These are phyloP conservation scores for Boletus rufocinnamomeus DNA, from an alignment of 768 basidiomycete genomes.

Conservation along the genomic window DNA sequence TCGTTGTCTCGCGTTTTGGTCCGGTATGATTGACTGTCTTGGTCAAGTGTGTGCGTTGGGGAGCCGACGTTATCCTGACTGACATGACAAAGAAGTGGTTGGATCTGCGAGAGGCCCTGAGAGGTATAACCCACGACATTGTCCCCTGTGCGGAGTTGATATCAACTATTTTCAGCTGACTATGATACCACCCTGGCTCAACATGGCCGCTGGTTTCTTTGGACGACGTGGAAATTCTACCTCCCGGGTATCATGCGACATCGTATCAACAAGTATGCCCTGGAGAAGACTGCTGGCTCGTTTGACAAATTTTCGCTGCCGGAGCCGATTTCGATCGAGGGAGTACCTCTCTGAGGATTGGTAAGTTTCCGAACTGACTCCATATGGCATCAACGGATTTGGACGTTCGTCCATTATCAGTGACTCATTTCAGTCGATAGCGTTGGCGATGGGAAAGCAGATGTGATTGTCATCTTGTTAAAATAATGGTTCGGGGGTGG, in stretches of 20 bases:
- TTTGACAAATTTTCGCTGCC: conserved; percentile 42
- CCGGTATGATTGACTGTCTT: conserved; percentile 2
- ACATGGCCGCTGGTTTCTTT: conserved; percentile 70
- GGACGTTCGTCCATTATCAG: conserved; percentile 2
- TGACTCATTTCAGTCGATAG: not conserved
- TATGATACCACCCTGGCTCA: conserved; percentile 64
- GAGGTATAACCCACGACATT: conserved; percentile 41
- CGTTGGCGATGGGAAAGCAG: conserved; percentile 1
- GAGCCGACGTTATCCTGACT: conserved; percentile 74
- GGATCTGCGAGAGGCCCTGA: conserved; percentile 57
- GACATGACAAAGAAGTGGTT: conserved; percentile 73
- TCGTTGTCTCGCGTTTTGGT: not conserved
- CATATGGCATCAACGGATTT: not conserved
- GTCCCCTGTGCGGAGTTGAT: not conserved
- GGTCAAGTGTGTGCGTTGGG: conserved; percentile 74
- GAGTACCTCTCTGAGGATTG: conserved; percentile 16
- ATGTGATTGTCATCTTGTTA: not conserved
- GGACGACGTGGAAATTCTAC: conserved; percentile 68
- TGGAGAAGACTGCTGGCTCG: conserved; percentile 58
- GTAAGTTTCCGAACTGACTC: not conserved
- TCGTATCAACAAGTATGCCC: conserved; percentile 30
- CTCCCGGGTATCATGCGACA: conserved; percentile 45
- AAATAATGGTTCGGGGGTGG: not conserved
- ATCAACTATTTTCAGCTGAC: conserved; percentile 45
- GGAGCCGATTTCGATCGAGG: conserved; percentile 26